These are phyloP conservation scores for Chlamydomonas incerta DNA, from an alignment of 139 green algal genomes.

Conservation along the genomic window DNA sequence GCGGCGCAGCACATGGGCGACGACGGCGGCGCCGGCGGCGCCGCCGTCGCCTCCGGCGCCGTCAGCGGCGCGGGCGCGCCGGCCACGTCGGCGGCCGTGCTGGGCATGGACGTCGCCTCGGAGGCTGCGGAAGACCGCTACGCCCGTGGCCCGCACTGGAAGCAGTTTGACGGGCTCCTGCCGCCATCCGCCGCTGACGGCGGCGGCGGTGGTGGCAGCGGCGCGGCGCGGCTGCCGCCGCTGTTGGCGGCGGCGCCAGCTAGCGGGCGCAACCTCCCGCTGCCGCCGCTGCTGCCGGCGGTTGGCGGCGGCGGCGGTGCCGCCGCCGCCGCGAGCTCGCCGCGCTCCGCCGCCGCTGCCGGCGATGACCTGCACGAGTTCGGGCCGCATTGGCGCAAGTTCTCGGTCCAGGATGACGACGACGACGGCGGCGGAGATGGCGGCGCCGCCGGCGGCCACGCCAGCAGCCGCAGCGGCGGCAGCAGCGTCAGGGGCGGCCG, in stretches of 20 bases:
- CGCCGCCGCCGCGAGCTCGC: not conserved
- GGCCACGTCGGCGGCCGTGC: not conserved
- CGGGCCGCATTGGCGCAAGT: not conserved
- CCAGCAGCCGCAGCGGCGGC: too few species aligned
- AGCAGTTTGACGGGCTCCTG: not conserved
- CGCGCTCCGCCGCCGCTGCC: too few species aligned
- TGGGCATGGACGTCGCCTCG: too few species aligned
- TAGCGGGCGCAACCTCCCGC: too few species aligned
- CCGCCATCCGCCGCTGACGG: not conserved
- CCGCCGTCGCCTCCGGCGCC: not conserved
- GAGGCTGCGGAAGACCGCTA: not conserved
- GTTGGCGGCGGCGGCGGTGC: too few species aligned
- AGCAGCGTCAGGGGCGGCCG: too few species aligned
- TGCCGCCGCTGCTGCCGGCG: too few species aligned
- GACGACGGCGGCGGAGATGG: not conserved
- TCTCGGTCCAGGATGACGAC: not conserved
- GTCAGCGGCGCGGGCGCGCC: not conserved
- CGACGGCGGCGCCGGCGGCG: not conserved
- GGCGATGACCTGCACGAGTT: not conserved
- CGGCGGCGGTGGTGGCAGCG: too few species aligned
- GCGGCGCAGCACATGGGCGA: not conserved
- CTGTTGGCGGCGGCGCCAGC: too few species aligned
- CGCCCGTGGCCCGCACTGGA: not conserved
- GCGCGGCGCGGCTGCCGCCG: too few species aligned
- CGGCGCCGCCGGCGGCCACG: too few species aligned